Conservation (phyloP, 2,329 filamentous ascomycete genomes). For the Bipolaris gigantea region DNA sequence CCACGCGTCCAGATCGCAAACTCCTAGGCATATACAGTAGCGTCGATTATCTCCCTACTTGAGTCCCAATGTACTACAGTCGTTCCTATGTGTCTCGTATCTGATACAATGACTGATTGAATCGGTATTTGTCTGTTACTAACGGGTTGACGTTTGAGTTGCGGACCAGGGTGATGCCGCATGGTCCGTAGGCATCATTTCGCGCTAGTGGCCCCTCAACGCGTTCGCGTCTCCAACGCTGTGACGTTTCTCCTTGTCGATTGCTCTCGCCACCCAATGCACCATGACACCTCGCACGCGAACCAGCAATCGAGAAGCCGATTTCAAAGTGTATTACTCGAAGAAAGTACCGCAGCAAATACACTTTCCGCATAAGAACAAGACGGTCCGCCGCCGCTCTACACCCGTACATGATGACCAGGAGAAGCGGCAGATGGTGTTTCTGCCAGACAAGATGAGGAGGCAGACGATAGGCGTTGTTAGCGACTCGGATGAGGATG, state of each 20-base stretch:
- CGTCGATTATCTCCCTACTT: too few species aligned
- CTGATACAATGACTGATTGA: background rate
- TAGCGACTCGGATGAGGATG: conserved; percentile 20
- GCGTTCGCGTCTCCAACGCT: conserved; percentile 25
- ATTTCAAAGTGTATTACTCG: conserved; percentile 36
- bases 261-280: conserved; percentile 3
- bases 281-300: conserved; percentile 37
- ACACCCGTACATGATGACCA: conserved; percentile 16
- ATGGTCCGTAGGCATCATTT: background rate
- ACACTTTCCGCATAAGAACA: conserved; percentile 34
- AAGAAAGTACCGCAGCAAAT: conserved; percentile 36
- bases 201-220: conserved; percentile 21
- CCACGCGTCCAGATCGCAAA: too few species aligned
- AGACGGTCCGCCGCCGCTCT: conserved; percentile 30
- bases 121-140: too few species aligned
- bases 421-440: conserved; percentile 33
- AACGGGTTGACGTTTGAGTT: too few species aligned
- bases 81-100: too few species aligned
- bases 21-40: too few species aligned
- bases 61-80: too few species aligned
- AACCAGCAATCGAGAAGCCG: conserved; percentile 27
- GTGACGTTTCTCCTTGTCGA: background rate
- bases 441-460: conserved; percentile 35
- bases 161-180: background rate
- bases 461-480: conserved; percentile 9